These are phyloP conservation scores for Pinus albicaulis DNA, from an alignment of 75 land plant species.

Conservation along the genomic window DNA sequence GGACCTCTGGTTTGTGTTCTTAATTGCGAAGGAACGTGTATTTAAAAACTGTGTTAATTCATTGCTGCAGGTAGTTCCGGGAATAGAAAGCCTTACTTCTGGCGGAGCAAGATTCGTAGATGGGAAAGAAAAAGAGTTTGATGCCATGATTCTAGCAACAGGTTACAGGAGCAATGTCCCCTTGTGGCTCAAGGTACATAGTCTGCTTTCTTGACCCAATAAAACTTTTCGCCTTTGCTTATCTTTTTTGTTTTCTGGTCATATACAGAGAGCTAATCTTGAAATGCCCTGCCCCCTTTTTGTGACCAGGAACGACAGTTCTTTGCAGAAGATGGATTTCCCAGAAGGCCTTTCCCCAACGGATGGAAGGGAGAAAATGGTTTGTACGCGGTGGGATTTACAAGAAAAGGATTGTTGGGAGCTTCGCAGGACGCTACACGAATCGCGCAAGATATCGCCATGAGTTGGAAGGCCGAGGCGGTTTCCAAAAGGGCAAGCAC, in stretches of 20 bases:
- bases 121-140: slow-evolving; percentile 28
- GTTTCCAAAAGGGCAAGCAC: too few species aligned
- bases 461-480: slow-evolving; percentile 15
- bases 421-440: slow-evolving; percentile 26
- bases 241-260: neutral
- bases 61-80: slow-evolving; percentile 43
- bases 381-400: slow-evolving; percentile 31
- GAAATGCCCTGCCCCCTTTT: neutral
- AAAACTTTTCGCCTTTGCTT: neutral
- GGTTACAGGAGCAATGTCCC: slow-evolving; percentile 88
- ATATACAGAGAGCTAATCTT: neutral
- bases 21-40: neutral
- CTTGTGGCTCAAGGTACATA: slow-evolving; percentile 69
- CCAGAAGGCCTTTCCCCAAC: slow-evolving; percentile 22
- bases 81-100: slow-evolving; percentile 17
- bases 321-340: slow-evolving; percentile 35
- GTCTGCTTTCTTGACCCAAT: neutral
- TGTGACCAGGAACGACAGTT: slow-evolving; percentile 23
- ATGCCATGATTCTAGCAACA: slow-evolving; percentile 58
- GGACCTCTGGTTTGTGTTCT: neutral
- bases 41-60: neutral
- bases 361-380: slow-evolving; percentile 39
- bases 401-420: slow-evolving; percentile 34
- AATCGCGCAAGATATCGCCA: slow-evolving; percentile 38
- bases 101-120: slow-evolving; percentile 39